These are phyloP conservation scores for Scutellaria barbata DNA, from an alignment of 257 asterid genomes.

Conservation along the genomic window DNA sequence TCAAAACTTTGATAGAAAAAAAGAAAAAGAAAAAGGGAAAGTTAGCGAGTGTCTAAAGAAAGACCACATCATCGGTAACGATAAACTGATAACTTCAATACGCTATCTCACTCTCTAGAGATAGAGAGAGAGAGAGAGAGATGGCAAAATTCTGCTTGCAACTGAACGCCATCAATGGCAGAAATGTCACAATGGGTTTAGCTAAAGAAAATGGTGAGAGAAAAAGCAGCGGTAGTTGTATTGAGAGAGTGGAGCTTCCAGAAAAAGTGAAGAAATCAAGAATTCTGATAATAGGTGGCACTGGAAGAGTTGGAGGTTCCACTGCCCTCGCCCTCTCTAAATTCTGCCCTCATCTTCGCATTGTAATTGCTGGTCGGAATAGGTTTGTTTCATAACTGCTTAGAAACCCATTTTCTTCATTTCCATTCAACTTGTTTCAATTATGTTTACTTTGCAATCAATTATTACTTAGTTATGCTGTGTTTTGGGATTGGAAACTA, in stretches of 20 bases:
- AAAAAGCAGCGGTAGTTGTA: constrained; percentile 23
- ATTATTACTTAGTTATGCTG: not conserved
- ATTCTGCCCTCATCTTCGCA: constrained; percentile 68
- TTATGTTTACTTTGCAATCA: not conserved
- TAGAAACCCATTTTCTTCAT: not conserved
- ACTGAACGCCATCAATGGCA: constrained; percentile 39
- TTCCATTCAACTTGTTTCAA: not conserved
- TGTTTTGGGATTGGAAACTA: not conserved
- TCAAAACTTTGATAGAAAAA: too few relatives aligned
- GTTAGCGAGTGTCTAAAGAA: constrained; percentile 4
- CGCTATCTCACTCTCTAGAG: not conserved
- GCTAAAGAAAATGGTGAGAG: constrained; percentile 36
- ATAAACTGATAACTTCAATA: constrained; percentile 25
- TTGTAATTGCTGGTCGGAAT: constrained; percentile 80
- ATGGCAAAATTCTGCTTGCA: constrained; percentile 65
- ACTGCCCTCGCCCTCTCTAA: constrained; percentile 82
- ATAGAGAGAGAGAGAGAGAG: constrained; percentile 26
- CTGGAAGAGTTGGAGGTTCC: constrained; percentile 99
- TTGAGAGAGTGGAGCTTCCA: constrained; percentile 52
- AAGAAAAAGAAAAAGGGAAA: not conserved
- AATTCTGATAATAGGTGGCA: constrained; percentile 83
- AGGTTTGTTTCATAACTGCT: constrained; percentile 44
- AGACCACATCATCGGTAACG: constrained; percentile 39
- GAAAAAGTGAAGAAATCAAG: constrained; percentile 60
- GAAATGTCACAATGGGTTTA: constrained; percentile 40